phyloP scores from a whole-genome alignment of 306 rosid species.

The Cercis canadensis region DNA sequence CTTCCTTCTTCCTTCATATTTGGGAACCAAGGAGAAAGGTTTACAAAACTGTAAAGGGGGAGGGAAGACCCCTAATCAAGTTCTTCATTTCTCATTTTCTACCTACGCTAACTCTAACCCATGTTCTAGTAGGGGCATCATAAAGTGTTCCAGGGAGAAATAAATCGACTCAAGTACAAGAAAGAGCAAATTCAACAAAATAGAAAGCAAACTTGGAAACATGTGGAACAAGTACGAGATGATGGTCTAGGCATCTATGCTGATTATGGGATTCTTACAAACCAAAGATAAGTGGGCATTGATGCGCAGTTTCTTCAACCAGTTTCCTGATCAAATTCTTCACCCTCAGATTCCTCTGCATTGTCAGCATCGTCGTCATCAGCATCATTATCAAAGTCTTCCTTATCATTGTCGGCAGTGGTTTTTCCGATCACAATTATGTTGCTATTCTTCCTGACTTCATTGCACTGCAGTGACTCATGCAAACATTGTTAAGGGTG shows the following conservation, averaged over 20 bases:
- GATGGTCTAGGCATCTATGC: too few relatives aligned
- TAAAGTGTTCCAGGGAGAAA: neutral
- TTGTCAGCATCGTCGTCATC: slow-evolving; percentile 77
- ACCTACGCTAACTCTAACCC: too few relatives aligned
- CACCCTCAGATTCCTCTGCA: slow-evolving; percentile 90
- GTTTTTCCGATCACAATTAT: slow-evolving; percentile 72
- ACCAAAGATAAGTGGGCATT: neutral
- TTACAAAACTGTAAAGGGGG: too few relatives aligned
- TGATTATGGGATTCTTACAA: neutral
- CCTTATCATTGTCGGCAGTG: slow-evolving; percentile 72
- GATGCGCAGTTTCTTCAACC: slow-evolving; percentile 54
- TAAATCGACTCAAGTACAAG: too few relatives aligned
- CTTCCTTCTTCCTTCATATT: too few relatives aligned
- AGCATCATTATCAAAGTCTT: slow-evolving; percentile 72
- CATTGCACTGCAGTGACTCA: slow-evolving; percentile 68
- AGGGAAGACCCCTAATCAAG: neutral
- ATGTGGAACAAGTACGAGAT: too few relatives aligned
- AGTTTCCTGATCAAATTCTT: slow-evolving; percentile 95
- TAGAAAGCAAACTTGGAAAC: neutral
- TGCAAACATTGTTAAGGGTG: slow-evolving; percentile 15
- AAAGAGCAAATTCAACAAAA: neutral
- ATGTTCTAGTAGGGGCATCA: neutral
- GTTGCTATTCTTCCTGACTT: slow-evolving; percentile 78
- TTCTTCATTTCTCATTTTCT: neutral
- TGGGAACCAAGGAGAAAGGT: too few relatives aligned